phyloP scores from a whole-genome alignment of 129 eudicot genomes.

The Oenanthe sinensis region DNA sequence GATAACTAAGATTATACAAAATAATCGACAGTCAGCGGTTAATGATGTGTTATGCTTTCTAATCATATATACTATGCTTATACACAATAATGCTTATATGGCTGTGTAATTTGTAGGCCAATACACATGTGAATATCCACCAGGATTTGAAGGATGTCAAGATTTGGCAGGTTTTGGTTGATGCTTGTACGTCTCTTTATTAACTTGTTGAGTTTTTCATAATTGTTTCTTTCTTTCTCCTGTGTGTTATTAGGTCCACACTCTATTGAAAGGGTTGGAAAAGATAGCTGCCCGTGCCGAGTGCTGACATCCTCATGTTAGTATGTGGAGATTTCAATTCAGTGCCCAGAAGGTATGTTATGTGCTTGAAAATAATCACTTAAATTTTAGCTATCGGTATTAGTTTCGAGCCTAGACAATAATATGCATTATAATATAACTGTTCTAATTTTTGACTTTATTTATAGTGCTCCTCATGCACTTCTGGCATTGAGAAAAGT shows the following conservation, averaged over 20 bases:
- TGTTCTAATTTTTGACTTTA: slow-evolving; percentile 4
- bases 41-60: too few species aligned
- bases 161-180: slow-evolving; percentile 69
- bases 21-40: too few species aligned
- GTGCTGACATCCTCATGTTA: slow-evolving; percentile 25
- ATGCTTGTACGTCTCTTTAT: neutral
- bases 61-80: too few species aligned
- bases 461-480: slow-evolving; percentile 88
- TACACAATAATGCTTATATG: too few species aligned
- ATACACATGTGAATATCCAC: slow-evolving; percentile 40
- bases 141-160: slow-evolving; percentile 93
- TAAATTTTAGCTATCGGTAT: neutral
- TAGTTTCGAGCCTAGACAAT: neutral
- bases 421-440: neutral
- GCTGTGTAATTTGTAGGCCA: too few species aligned
- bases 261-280: slow-evolving; percentile 85
- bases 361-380: neutral
- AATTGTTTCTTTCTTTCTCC: neutral
- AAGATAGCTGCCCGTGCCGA: slow-evolving; percentile 96
- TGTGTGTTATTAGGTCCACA: slow-evolving; percentile 62
- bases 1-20: too few species aligned
- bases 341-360: slow-evolving; percentile 70
- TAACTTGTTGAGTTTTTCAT: neutral
- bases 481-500: slow-evolving; percentile 94
- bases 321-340: slow-evolving; percentile 98